Conservation (phyloP, 768 basidiomycete species). For the Phylloporus rhodoxanthus region DNA sequence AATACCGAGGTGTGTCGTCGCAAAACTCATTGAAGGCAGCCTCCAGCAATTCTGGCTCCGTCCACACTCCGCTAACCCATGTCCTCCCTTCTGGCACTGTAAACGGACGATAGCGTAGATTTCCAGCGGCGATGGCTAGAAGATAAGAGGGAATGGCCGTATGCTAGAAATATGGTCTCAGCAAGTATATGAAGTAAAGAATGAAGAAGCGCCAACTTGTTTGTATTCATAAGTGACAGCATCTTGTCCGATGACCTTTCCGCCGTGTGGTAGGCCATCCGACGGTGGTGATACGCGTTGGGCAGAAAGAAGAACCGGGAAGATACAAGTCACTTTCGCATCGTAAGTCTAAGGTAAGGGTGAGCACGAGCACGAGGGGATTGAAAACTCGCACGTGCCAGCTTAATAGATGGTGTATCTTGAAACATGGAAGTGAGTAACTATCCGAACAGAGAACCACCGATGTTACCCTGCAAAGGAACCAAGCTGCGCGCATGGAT, state of each 20-base stretch:
- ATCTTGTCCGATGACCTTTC: slow-evolving; percentile 70
- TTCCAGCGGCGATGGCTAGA: slow-evolving; percentile 86
- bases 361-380: background rate
- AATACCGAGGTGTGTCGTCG: slow-evolving; percentile 72
- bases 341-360: slow-evolving; percentile 58
- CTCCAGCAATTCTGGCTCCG: slow-evolving; percentile 79
- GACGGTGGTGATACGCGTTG: slow-evolving; percentile 72
- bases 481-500: slow-evolving; percentile 79
- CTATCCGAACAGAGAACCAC: background rate
- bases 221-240: slow-evolving; percentile 67
- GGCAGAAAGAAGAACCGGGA: slow-evolving; percentile 85
- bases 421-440: background rate
- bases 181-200: too few relatives aligned
- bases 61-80: slow-evolving; percentile 87
- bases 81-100: slow-evolving; percentile 49
- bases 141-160: slow-evolving; percentile 87
- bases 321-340: slow-evolving; percentile 69
- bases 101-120: slow-evolving; percentile 70
- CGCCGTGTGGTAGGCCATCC: slow-evolving; percentile 60
- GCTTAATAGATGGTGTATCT: slow-evolving; percentile 87
- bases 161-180: slow-evolving; percentile 39
- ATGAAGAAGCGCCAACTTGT: slow-evolving; percentile 47
- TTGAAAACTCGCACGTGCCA: slow-evolving; percentile 40
- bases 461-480: slow-evolving; percentile 66
- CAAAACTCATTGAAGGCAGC: slow-evolving; percentile 82